phyloP scores from a whole-genome alignment of 2,329 filamentous ascomycete genomes.

The Pseudogymnoascus sp. region DNA sequence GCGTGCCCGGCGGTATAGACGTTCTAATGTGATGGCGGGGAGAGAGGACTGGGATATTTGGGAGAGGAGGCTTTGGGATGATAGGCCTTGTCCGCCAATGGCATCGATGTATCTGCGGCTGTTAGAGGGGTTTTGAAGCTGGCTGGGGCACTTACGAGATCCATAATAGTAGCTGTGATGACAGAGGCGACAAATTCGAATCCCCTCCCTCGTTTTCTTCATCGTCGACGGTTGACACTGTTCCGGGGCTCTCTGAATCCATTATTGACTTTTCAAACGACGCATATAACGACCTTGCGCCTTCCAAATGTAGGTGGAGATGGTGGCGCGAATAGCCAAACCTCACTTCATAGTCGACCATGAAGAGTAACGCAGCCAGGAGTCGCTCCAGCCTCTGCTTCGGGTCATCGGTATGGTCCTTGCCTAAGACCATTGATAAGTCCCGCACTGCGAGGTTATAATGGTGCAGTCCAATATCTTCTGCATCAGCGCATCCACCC shows the following conservation, averaged over 20 bases:
- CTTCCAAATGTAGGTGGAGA: background rate
- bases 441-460: background rate
- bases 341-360: conserved; percentile 1
- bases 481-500: background rate
- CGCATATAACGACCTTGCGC: background rate
- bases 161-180: background rate
- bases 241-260: background rate
- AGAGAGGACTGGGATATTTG: conserved; percentile 3
- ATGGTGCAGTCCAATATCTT: background rate
- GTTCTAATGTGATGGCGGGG: background rate
- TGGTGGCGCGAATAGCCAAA: conserved; percentile 6
- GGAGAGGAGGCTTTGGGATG: background rate
- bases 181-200: background rate
- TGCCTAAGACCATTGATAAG: background rate
- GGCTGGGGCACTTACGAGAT: background rate
- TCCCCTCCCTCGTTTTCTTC: background rate
- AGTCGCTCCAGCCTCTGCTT: conserved; percentile 7
- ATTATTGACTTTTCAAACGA: conserved; percentile 1
- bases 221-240: background rate
- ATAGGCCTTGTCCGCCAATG: background rate
- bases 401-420: conserved; percentile 6
- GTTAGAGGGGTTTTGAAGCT: background rate
- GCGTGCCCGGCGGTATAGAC: conserved; percentile 7
- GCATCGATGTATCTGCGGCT: background rate
- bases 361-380: background rate